Conservation (phyloP, 371 early-diverging fungal species). For the Amoeboaphelidium protococcarum region DNA sequence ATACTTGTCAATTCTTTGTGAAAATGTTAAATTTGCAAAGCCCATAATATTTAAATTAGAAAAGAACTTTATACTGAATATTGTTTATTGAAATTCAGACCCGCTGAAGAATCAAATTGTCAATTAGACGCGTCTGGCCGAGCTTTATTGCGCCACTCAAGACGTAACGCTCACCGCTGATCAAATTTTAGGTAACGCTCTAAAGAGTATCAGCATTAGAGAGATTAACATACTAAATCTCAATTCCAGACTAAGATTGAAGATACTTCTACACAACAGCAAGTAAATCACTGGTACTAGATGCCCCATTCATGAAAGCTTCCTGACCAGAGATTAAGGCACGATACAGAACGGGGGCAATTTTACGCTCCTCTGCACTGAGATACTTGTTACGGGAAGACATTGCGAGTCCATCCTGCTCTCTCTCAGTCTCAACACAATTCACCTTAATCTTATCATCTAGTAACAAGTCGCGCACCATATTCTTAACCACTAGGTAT, state of each 20-base stretch:
- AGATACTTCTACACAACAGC: not conserved
- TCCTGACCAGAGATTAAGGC: constrained; percentile 28
- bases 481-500: constrained; percentile 46
- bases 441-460: constrained; percentile 43
- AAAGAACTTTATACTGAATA: too few species aligned
- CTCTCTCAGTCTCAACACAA: constrained; percentile 48
- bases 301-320: constrained; percentile 10
- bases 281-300: not conserved
- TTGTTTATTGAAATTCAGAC: too few species aligned
- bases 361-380: constrained; percentile 28
- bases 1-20: too few species aligned
- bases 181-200: constrained; percentile 22
- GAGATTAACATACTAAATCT: constrained; percentile 60
- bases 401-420: constrained; percentile 65
- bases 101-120: constrained; percentile 63
- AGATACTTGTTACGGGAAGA: constrained; percentile 69
- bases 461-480: constrained; percentile 45
- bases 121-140: constrained; percentile 73
- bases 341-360: constrained; percentile 46
- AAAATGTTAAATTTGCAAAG: too few species aligned
- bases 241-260: constrained; percentile 11
- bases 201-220: constrained; percentile 36
- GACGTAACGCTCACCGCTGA: constrained; percentile 32
- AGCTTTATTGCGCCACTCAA: constrained; percentile 65
- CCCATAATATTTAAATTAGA: too few species aligned